Evolutionary conservation across 2,329 filamentous ascomycete species (phyloP).

Genomic region (Chrysosporium queenslandicum): DNA sequence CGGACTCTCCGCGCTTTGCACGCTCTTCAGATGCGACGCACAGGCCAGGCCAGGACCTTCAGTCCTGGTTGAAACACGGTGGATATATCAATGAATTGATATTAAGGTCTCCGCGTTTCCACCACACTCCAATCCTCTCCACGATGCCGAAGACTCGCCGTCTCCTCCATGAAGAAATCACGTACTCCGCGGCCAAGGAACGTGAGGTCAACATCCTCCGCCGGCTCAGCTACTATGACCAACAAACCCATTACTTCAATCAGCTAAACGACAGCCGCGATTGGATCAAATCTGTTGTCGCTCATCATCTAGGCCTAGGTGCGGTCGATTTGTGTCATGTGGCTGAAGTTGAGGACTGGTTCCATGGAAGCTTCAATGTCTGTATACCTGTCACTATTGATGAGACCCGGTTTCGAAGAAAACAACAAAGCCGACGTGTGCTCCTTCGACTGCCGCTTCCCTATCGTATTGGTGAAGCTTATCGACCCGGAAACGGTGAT

Average conservation of each 20-base stretch:
- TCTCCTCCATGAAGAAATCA: neutral
- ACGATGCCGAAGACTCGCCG: too few species aligned
- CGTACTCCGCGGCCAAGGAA: neutral
- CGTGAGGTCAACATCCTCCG: neutral
- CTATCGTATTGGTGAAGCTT: constrained; percentile 7
- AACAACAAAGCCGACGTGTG: neutral
- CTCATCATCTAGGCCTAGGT: constrained; percentile 10
- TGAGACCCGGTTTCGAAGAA: neutral
- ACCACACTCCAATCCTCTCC: too few species aligned
- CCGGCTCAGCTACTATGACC: neutral
- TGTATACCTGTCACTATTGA: constrained; percentile 22
- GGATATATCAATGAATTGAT: too few species aligned
- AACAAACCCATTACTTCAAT: neutral
- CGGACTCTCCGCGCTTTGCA: too few species aligned
- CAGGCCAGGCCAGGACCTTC: too few species aligned
- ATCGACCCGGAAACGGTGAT: constrained; percentile 8
- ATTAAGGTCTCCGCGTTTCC: too few species aligned
- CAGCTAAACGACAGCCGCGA: neutral
- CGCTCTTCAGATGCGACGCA: too few species aligned
- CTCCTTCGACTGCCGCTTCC: constrained; percentile 2
- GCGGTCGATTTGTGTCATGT: constrained; percentile 6
- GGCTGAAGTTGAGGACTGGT: constrained; percentile 17
- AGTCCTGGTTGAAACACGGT: too few species aligned
- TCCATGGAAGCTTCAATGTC: constrained; percentile 31
- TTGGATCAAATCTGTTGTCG: neutral